A percentile compares a stretch with the other conserved stretches of the same genome.
phyloP scores from a whole-genome alignment of 2,329 filamentous ascomycete genomes.

The Penicillium sp. region DNA sequence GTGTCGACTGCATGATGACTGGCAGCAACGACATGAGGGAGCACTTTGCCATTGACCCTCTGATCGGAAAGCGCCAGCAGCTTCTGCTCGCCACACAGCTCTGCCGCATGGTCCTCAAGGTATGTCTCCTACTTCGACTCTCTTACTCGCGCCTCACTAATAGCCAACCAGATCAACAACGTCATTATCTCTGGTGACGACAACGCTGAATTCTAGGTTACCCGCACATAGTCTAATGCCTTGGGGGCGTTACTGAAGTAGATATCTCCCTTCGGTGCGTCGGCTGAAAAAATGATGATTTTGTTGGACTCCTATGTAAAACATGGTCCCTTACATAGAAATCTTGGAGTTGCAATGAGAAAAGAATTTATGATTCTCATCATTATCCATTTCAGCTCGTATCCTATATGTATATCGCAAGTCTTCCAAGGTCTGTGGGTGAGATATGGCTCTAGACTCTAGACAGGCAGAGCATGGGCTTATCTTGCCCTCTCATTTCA shows the following conservation, averaged over 20 bases:
- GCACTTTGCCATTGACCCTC: slow-evolving; percentile 94
- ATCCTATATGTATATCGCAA: not conserved
- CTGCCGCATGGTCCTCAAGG: slow-evolving; percentile 96
- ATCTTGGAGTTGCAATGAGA: slow-evolving; percentile 23
- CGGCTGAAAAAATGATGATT: slow-evolving; percentile 19
- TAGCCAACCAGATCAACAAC: slow-evolving; percentile 64
- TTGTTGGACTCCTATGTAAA: slow-evolving; percentile 26
- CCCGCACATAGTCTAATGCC: slow-evolving; percentile 21
- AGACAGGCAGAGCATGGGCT: not conserved
- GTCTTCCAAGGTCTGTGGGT: not conserved
- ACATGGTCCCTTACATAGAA: slow-evolving; percentile 26
- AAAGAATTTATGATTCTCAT: slow-evolving; percentile 24
- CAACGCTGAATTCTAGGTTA: slow-evolving; percentile 73
- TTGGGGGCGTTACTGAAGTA: slow-evolving; percentile 10
- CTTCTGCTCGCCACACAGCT: slow-evolving; percentile 93
- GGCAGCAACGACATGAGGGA: slow-evolving; percentile 97
- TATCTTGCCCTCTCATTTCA: not conserved
- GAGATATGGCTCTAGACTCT: not conserved
- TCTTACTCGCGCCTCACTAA: slow-evolving; percentile 14
- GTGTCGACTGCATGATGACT: slow-evolving; percentile 95
- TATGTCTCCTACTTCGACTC: slow-evolving; percentile 33
- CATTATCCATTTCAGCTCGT: not conserved
- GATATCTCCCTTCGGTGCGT: slow-evolving; percentile 1
- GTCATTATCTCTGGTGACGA: slow-evolving; percentile 86
- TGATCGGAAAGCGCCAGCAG: slow-evolving; percentile 98